These are phyloP conservation scores for Solanum lignicaule DNA, from an alignment of 257 asterid genomes.

Conservation along the genomic window DNA sequence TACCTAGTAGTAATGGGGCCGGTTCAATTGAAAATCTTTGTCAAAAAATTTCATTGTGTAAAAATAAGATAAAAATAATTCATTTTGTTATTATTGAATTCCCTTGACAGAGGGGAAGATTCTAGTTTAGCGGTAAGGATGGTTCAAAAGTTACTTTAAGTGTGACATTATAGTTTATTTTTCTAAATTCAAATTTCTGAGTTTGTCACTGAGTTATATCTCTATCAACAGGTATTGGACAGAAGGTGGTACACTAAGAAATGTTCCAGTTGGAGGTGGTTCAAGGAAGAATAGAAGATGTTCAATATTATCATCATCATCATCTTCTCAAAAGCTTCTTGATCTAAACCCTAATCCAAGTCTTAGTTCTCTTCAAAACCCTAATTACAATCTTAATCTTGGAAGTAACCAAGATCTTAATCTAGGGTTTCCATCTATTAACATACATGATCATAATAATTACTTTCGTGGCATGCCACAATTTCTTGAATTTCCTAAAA, in stretches of 20 bases:
- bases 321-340: conserved; percentile 17
- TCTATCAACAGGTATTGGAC: conserved; percentile 47
- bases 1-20: neutral
- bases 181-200: neutral
- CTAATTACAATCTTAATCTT: conserved; percentile 22
- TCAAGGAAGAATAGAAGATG: conserved; percentile 52
- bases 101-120: neutral
- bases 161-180: neutral
- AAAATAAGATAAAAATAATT: neutral
- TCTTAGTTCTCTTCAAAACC: conserved; percentile 19
- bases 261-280: conserved; percentile 73
- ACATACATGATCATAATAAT: neutral
- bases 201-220: neutral
- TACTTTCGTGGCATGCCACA: conserved; percentile 13
- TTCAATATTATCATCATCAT: conserved; percentile 1
- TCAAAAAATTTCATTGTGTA: neutral
- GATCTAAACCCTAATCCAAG: conserved; percentile 32
- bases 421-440: conserved; percentile 26
- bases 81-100: neutral
- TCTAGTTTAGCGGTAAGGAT: neutral
- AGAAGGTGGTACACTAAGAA: conserved; percentile 69
- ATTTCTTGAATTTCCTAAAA: conserved; percentile 37
- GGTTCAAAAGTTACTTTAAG: neutral
- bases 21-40: neutral
- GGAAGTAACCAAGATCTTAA: conserved; percentile 44